phyloP scores from a whole-genome alignment of 148 eudicot genomes.

The Silene latifolia region DNA sequence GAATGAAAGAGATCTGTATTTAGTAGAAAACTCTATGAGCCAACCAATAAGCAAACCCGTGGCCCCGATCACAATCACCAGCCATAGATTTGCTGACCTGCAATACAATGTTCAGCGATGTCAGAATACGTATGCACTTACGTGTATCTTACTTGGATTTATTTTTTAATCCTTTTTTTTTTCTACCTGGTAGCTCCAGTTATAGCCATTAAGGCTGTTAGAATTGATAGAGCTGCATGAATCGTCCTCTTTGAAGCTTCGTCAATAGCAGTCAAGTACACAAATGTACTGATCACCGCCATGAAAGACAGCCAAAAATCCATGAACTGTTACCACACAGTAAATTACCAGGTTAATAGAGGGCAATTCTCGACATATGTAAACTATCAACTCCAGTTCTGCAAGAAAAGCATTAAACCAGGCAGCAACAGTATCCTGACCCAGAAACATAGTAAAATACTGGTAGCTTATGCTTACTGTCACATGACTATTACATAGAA shows the following conservation, averaged over 20 bases:
- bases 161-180: background rate
- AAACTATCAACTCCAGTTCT: background rate
- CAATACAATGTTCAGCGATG: constrained; percentile 12
- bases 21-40: constrained; percentile 64
- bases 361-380: background rate
- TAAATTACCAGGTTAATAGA: constrained; percentile 8
- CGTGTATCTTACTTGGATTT: background rate
- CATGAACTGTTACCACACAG: constrained; percentile 50
- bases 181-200: constrained; percentile 75
- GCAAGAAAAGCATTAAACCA: too few relatives aligned
- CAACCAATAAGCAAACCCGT: constrained; percentile 64
- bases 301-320: constrained; percentile 98
- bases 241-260: constrained; percentile 81
- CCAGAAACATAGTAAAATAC: too few relatives aligned
- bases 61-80: constrained; percentile 68
- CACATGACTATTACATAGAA: too few relatives aligned
- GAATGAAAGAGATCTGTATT: constrained; percentile 47
- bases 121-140: constrained; percentile 8
- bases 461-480: too few relatives aligned
- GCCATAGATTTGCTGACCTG: constrained; percentile 71
- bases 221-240: constrained; percentile 71
- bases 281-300: constrained; percentile 95
- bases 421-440: too few relatives aligned
- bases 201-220: constrained; percentile 83
- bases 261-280: constrained; percentile 63